Percentiles rank a stretch among this genome's conserved stretches.
phyloP scores from a whole-genome alignment of 73 alveolate species.

The Paramecium tetraurelia region DNA sequence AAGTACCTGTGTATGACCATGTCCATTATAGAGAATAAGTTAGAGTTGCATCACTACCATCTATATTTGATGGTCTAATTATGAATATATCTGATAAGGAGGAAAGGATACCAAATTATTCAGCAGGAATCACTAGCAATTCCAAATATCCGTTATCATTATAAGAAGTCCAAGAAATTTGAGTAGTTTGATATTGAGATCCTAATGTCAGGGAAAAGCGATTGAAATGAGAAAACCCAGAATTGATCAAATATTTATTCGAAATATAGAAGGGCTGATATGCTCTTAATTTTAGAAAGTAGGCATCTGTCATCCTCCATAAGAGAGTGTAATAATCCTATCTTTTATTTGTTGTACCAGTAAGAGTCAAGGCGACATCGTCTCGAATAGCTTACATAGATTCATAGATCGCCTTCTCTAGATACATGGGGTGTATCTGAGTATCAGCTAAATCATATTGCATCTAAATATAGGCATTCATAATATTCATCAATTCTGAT shows the following conservation, averaged over 20 bases:
- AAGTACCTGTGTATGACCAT: not conserved
- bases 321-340: not conserved
- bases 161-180: not conserved
- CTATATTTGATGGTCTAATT: not conserved
- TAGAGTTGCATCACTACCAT: not conserved
- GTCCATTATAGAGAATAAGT: not conserved
- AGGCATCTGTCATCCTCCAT: constrained; percentile 36
- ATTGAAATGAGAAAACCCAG: not conserved
- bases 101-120: not conserved
- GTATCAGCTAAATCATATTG: not conserved
- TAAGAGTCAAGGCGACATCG: not conserved
- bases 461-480: constrained; percentile 19
- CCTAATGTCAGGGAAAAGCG: not conserved
- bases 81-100: not conserved
- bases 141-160: not conserved
- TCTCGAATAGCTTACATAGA: constrained; percentile 9
- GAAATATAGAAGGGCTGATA: not conserved
- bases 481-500: not conserved
- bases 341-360: not conserved
- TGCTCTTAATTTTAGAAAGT: not conserved
- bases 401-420: constrained; percentile 34
- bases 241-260: not conserved
- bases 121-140: not conserved
- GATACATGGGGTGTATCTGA: not conserved
- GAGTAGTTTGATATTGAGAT: not conserved